Percentiles rank a stretch among this genome's conserved stretches.
Evolutionary conservation across 768 basidiomycete genomes (phyloP).

Genomic region (Postia placenta): DNA sequence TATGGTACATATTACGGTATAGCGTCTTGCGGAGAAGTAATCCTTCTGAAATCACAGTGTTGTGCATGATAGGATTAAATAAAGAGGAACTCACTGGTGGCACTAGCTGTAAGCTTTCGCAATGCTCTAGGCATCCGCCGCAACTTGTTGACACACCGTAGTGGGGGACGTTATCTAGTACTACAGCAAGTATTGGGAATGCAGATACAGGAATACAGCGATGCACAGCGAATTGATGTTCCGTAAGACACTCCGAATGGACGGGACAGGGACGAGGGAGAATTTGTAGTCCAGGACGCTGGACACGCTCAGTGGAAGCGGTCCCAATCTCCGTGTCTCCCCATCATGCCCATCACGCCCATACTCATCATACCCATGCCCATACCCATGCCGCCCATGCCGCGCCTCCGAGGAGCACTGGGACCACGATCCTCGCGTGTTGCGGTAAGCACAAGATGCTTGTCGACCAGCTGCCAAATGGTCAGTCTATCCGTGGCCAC

Average conservation of each 20-base stretch:
- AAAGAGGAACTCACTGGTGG: no score
- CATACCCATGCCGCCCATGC: conserved; percentile 32
- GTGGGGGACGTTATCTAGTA: no score
- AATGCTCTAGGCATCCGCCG: no score
- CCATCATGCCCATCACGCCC: conserved; percentile 12
- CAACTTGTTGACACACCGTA: no score
- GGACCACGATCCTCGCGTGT: conserved; percentile 47
- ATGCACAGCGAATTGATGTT: not conserved
- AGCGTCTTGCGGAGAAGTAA: not conserved
- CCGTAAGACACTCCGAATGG: not conserved
- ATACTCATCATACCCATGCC: conserved; percentile 8
- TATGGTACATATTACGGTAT: conserved; percentile 5
- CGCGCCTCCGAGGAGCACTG: conserved; percentile 39
- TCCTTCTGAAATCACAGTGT: not conserved
- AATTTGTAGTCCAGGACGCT: not conserved
- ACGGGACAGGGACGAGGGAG: not conserved
- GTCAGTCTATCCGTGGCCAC: no score
- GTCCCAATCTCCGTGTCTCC: conserved; percentile 46
- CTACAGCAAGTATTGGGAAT: not conserved
- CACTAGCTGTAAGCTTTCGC: no score
- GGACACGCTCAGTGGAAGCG: conserved; percentile 39
- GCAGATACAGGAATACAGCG: not conserved
- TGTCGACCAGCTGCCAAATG: conserved; percentile 66
- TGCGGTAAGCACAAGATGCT: conserved; percentile 58
- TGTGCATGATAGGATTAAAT: no score